Conservation (phyloP, 306 rosid species). For the Citrullus mucosospermus region DNA sequence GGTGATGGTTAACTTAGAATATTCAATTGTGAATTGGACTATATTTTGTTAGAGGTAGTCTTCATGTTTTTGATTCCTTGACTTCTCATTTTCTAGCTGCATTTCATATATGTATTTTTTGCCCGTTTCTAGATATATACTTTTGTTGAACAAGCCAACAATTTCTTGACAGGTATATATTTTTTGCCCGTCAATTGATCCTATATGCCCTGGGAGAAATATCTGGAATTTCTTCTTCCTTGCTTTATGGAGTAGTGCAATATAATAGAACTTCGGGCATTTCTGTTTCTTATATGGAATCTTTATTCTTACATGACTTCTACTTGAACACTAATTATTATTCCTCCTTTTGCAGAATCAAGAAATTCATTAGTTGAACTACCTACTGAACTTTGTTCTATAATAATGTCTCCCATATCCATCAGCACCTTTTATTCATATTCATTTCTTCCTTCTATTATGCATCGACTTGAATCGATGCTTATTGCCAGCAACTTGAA, state of each 20-base stretch:
- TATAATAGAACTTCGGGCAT: background rate
- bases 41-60: background rate
- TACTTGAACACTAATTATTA: background rate
- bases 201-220: background rate
- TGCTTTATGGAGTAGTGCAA: background rate
- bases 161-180: background rate
- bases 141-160: background rate
- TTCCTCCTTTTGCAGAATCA: constrained; percentile 32
- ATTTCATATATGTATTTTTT: background rate
- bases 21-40: background rate
- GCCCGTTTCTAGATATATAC: background rate
- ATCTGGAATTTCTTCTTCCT: background rate
- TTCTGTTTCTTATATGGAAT: background rate
- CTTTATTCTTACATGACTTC: background rate
- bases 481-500: constrained; percentile 53
- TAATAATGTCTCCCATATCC: constrained; percentile 65
- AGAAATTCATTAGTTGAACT: constrained; percentile 38
- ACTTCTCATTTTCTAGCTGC: background rate
- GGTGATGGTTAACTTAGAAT: background rate
- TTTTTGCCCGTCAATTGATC: background rate
- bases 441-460: constrained; percentile 63
- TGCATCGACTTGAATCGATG: constrained; percentile 64
- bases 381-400: constrained; percentile 69
- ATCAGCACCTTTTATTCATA: constrained; percentile 33
- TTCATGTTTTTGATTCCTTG: background rate